Evolutionary conservation across 176 grass and related monocot genomes (phyloP).

Genomic region (Themeda triandra): DNA sequence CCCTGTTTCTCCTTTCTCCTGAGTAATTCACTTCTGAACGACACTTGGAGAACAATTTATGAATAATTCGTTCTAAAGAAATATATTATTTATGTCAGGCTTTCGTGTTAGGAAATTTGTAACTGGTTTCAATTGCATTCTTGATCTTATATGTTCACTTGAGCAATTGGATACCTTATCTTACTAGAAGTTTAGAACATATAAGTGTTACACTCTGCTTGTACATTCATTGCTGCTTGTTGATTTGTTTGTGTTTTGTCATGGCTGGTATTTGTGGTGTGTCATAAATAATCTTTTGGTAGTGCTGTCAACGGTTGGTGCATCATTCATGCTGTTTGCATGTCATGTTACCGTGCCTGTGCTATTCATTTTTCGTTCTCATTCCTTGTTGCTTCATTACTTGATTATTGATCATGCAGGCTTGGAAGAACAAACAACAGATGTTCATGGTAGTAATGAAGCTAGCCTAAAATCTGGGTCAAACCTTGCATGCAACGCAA

Average conservation of each 20-base stretch:
- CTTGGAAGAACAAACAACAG: constrained; percentile 22
- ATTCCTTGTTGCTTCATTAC: not conserved
- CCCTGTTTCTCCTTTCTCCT: not conserved
- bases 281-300: not conserved
- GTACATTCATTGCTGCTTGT: not conserved
- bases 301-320: not conserved
- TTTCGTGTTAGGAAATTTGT: not conserved
- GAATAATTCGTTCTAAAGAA: not conserved
- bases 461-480: constrained; percentile 19
- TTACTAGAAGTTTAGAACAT: not conserved
- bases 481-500: not conserved
- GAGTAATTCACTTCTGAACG: not conserved
- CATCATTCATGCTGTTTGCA: not conserved
- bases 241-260: not conserved
- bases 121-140: not conserved
- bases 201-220: not conserved
- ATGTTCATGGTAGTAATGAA: constrained; percentile 19
- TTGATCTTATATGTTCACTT: not conserved
- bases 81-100: not conserved
- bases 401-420: constrained; percentile 22
- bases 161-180: constrained; percentile 1
- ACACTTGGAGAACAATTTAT: not conserved
- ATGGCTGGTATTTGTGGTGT: not conserved
- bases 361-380: not conserved
- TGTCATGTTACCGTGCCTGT: not conserved